A percentile compares a stretch with the other conserved stretches of the same genome.
These are phyloP conservation scores for Rutidosis leptorrhynchoides DNA, from an alignment of 129 eudicot species.

Conservation along the genomic window DNA sequence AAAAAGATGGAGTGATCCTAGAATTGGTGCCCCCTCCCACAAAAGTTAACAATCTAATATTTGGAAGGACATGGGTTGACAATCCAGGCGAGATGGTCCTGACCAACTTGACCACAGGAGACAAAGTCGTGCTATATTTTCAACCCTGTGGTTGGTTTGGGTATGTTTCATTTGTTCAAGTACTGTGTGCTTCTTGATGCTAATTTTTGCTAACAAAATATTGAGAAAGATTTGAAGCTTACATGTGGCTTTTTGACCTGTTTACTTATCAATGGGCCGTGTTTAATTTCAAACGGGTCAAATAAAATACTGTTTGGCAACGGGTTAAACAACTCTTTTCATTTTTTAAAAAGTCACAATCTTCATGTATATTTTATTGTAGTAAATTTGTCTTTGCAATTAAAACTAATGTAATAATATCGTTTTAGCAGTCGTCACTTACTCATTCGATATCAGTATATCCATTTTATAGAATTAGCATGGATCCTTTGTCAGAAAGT, in stretches of 20 bases:
- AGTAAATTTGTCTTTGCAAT: too few species aligned
- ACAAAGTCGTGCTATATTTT: constrained; percentile 86
- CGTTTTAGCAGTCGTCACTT: too few species aligned
- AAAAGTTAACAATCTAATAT: constrained; percentile 81
- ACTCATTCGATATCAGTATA: too few species aligned
- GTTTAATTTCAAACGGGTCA: neutral
- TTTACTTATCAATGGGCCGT: neutral
- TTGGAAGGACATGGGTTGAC: constrained; percentile 97
- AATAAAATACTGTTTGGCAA: neutral
- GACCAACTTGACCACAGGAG: constrained; percentile 91
- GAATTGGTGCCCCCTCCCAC: constrained; percentile 97
- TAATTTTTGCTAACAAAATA: neutral
- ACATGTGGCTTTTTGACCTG: neutral
- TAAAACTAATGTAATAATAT: too few species aligned
- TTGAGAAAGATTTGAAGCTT: constrained; percentile 4
- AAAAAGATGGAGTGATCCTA: constrained; percentile 62
- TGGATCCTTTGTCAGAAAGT: neutral
- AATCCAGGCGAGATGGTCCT: constrained; percentile 94
- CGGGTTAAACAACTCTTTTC: neutral
- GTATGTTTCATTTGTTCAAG: constrained; percentile 35
- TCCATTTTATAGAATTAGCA: neutral
- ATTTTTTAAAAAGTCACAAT: too few species aligned
- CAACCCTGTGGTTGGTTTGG: constrained; percentile 99
- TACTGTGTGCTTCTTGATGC: constrained; percentile 19
- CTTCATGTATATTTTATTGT: too few species aligned